Evolutionary conservation across 768 basidiomycete genomes (phyloP), one percentile per base, ranked within the genome.

Genomic region (Dentipellis sp.): DNA sequence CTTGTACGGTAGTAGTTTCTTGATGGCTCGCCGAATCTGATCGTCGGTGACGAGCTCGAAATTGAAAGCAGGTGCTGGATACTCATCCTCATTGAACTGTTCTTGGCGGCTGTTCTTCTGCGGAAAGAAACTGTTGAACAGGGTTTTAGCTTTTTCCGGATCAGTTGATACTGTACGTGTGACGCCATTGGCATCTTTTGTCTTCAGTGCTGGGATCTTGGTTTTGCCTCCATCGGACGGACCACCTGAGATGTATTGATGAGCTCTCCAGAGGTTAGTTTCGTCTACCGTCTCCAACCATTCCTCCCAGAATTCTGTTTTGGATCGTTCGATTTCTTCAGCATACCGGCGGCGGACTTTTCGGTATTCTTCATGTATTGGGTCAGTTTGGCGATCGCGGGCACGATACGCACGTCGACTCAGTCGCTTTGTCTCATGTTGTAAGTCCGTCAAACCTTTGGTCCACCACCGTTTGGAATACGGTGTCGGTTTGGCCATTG

Each of bases 81-180:
- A 67, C 1, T 22, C 6, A 40, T 16, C 53, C 21, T 52, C n/a
- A n/a, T n/a, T 23, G 3, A 60, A 60, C 0, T 60, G 21, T 1
- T 36, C 22, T 4, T 50, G 16, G 2, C 2, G 1, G 2, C 2
- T 39, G 2, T 65, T 59, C 2, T 58, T 56, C 6, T 50, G 22
- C 8, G 62, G 64, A 23, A 71, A 71, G 56, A 71, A 71, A 1
- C 61, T 22, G 3, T 57, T 12, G 37, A 54, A 54, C 1, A 72
- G 60, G 0, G 58, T 7, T 0, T 54, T 2, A 50, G 64, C 60
- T 35, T 69, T 70, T 3, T 63, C 54, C 10, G n/a, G n/a, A n/a
- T n/a, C n/a, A n/a, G n/a, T n/a, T n/a, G n/a, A n/a, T n/a, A n/a
- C n/a, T n/a, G n/a, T n/a, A n/a, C n/a, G n/a, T n/a, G n/a, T n/a